Base-by-base conservation (phyloP, 1,284 basidiomycete species). In the Phenoliferia sp. region DNA sequence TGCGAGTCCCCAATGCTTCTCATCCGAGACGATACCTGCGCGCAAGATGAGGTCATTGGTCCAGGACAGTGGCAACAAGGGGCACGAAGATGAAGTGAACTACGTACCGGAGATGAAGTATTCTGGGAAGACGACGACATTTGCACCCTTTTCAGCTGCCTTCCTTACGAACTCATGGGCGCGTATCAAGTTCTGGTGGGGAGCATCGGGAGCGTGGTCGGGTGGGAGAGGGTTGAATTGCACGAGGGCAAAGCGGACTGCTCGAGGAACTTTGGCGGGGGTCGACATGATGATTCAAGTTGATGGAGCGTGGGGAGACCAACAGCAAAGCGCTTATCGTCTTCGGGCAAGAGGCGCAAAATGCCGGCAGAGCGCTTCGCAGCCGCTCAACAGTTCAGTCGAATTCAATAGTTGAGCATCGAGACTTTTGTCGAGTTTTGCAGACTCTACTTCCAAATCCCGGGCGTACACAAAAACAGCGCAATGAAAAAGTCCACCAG, bases 1-100 rank as follows among this genome's bases (percentile, higher is more conserved):
- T 12, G 64, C 59, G 31, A 68, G 60, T 12, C 26, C 35, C 61
- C 72, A 71, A 57, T 72, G 64, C 16, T 60, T 48, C 3, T 58
- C 44, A 16, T 74, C 71, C 16, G 70, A 63, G 16, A 75, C 66
- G 57, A 74, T 67, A 32, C 73, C 69, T 68, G 68, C 6, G 33
- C n/a, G n/a, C n/a, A 34, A 19, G 33, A 55, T 44, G 48, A 52
- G 48, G 48, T 52, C 48, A 22, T 52, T 26, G 28, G 48, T 26
- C 17, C 5, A 19, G 48, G 22, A 7, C 48, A 52, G 35, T 29
- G 3, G 22, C 16, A 9, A 3, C 26, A 3, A n/a, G n/a, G n/a
- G n/a, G 22, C n/a, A n/a, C 16, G 33, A 10, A 16, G 7, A 32
- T 28, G 6, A 19, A 34, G 34, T 15, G 32, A 35, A 16, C 39